Evolutionary conservation across 1,139 yeast species (phyloP), one percentile per base, ranked within the genome.

Genomic region (Magnusiomyces suaveolens): DNA sequence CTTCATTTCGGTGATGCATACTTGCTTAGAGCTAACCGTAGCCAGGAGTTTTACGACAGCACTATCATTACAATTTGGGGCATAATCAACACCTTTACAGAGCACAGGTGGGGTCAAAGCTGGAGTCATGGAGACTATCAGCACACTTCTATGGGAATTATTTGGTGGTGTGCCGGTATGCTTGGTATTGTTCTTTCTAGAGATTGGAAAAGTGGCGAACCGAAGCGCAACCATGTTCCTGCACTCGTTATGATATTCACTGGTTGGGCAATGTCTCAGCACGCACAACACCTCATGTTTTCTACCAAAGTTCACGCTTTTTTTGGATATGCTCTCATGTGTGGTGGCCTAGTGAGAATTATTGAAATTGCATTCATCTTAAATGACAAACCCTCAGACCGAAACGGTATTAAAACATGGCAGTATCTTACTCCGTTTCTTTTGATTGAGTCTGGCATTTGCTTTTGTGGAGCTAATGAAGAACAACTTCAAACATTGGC

Each of bases 81-180:
- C 4, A 81, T 89, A 43, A 84, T 90, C 57, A 90, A 90, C 68
- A 88, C 97, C 0, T 90, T 90, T 67, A 90, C 97, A 0, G 97
- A 90, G 69, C 97, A 90, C 69, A 74, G 97, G 59, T 89, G 97
- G 97, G 95, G 95, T 39, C 92, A 87, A 65, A 79, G 75, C 10
- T 90, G 97, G 97, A 76, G 79, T 51, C 94, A 87, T 75, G 94
- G 95, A 32, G 75, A 71, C 53, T 87, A 84, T 67, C 96, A 89
- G 70, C 97, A 89, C 69, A 88, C 97, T 0, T 80, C 95, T 32
- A 88, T 90, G 96, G 97, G 97, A 1, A 85, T 90, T 56, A 77
- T 90, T 44, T 90, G 97, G 95, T 89, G 96, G 94, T 81, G 88
- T 55, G 95, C 96, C 52, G 97, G 97, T 1, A 72, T 88, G 60